These are phyloP conservation scores for Fagus sylvatica DNA, from an alignment of 306 rosid genomes.

Conservation along the genomic window DNA sequence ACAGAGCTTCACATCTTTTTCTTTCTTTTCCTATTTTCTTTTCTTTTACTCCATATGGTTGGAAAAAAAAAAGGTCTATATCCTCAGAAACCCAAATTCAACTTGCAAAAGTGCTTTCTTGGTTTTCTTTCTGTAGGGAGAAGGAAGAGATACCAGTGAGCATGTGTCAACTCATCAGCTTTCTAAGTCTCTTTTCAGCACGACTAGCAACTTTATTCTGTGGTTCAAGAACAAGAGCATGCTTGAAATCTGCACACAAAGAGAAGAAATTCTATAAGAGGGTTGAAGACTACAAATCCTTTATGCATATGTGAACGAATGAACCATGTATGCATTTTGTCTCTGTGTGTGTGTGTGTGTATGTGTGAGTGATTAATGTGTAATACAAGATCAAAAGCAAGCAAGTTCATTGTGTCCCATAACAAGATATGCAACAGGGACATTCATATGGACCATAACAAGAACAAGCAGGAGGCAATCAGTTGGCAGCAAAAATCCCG, in stretches of 20 bases:
- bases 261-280: neutral
- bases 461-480: neutral
- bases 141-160: neutral
- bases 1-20: conserved; percentile 3
- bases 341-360: neutral
- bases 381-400: no score
- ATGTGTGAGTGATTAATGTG: neutral
- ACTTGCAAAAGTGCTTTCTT: neutral
- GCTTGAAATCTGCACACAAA: conserved; percentile 70
- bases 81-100: neutral
- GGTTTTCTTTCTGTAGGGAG: conserved; percentile 7
- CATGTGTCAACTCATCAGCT: conserved; percentile 44
- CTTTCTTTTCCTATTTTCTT: neutral
- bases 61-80: neutral
- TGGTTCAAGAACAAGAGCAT: conserved; percentile 83
- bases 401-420: no score
- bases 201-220: conserved; percentile 64
- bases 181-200: conserved; percentile 66
- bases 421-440: neutral
- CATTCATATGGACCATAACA: neutral
- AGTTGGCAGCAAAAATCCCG: no score
- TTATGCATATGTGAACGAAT: neutral
- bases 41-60: neutral
- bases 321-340: neutral
- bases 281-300: neutral